Base-by-base conservation (phyloP, 495 filamentous ascomycete species). In the Cercophora scortea region DNA sequence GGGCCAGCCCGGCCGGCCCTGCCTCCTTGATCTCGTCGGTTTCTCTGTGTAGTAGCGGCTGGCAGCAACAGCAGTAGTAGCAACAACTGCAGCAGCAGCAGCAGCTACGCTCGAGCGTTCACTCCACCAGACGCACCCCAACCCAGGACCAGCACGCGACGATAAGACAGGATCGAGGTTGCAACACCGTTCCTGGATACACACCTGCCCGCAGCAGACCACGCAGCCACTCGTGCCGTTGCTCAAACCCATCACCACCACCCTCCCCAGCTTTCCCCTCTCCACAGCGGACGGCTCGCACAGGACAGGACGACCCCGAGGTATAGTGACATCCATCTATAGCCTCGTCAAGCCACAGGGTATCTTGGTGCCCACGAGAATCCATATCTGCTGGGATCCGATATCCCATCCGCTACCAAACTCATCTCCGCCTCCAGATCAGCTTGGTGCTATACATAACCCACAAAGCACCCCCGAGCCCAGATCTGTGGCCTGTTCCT, bases 401-500 rank as follows among this genome's bases (percentile, higher is more conserved):
- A 57, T 49, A 25, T 54, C 46, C 45, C 25, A 25, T 25, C 25
- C 25, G 25, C 48, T 42, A 39, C 49, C 49, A 17, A 11, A 33
- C 33, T 9, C 38, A 25, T 32, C 46, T 17, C 32, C 50, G 15
- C 38, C 32, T 42, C 32, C 49, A 43, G 44, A 49, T 52, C 43
- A 34, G 25, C 16, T 47, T 15, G 38, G 50, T 51, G 47, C 48
- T 49, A 49, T 60, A 65, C 59, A 62, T 62, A 65, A 65, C 48
- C 59, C 54, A 51, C 57, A 40, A 58, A 49, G 40, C 34, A 46
- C 42, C 50, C 57, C 54, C 47, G 35, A 33, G 13, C 38, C 38
- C 41, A 51, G 42, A 49, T 54, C 48, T 50, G 17, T 44, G 35
- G 33, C 18, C 45, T 52, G 33, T 38, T 48, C 48, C 40, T 49